Percentiles rank a stretch among this genome's conserved stretches.
phyloP scores from a whole-genome alignment of 148 eudicot genomes.

The Gaultheria prostrata region DNA sequence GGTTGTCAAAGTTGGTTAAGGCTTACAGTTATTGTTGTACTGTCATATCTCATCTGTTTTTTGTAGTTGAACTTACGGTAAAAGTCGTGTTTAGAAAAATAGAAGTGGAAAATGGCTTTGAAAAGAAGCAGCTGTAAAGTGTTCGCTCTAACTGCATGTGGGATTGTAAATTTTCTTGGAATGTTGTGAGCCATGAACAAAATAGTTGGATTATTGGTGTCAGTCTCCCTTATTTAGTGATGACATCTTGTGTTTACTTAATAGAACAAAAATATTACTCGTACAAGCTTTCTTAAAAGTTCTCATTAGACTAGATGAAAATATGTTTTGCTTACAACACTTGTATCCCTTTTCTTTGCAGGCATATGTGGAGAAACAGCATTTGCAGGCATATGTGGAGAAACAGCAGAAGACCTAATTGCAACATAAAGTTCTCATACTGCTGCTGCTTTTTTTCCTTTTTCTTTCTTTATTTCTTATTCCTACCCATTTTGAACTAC shows the following conservation, averaged over 20 bases:
- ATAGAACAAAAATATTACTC: background rate
- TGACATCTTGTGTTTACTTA: background rate
- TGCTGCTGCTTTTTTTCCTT: background rate
- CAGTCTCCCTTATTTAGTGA: background rate
- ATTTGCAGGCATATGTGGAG: background rate
- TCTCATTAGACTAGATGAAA: background rate
- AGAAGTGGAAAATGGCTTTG: too few species aligned
- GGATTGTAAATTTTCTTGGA: background rate
- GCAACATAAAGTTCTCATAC: background rate
- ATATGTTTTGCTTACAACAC: background rate
- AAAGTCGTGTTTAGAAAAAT: too few species aligned
- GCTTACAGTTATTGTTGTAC: too few species aligned
- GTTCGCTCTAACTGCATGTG: too few species aligned
- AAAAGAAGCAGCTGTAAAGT: too few species aligned
- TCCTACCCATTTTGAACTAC: background rate
- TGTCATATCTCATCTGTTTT: too few species aligned
- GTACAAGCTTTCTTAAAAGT: background rate
- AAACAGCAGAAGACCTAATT: too few species aligned
- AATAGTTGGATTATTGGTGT: background rate
- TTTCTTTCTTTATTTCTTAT: background rate
- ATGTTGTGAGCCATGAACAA: background rate
- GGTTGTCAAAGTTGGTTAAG: too few species aligned
- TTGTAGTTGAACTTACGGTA: too few species aligned
- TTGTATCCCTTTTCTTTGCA: background rate
- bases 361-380: background rate